These are phyloP conservation scores for Penicillium sp. DNA, from an alignment of 2,329 filamentous ascomycete genomes.

Conservation along the genomic window DNA sequence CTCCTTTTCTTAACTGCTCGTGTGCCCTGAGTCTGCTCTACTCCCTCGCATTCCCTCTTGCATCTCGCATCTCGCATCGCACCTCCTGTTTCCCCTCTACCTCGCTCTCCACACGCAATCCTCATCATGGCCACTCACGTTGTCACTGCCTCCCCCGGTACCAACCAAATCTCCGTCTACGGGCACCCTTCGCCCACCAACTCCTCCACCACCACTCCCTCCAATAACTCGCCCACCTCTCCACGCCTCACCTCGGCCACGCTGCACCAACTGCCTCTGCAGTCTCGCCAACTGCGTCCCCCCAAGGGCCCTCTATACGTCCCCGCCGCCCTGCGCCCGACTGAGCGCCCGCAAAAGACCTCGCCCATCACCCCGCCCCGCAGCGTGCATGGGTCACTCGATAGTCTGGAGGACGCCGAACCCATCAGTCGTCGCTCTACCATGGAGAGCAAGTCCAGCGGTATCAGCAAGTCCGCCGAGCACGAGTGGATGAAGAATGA, in stretches of 20 bases:
- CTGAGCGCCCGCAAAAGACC: conserved; percentile 55
- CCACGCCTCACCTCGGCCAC: conserved; percentile 49
- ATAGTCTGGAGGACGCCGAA: conserved; percentile 47
- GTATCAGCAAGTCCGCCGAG: conserved; percentile 54
- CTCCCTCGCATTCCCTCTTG: neutral
- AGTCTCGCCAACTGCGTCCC: conserved; percentile 62
- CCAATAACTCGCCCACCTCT: conserved; percentile 59
- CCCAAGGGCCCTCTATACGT: conserved; percentile 66
- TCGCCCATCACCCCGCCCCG: conserved; percentile 55
- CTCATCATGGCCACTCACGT: conserved; percentile 38
- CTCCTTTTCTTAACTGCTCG: conserved; percentile 9
- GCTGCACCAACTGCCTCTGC: conserved; percentile 44
- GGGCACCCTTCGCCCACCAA: conserved; percentile 55
- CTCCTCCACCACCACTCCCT: conserved; percentile 54
- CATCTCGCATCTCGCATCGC: neutral
- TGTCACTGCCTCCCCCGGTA: conserved; percentile 30
- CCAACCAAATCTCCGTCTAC: conserved; percentile 43
- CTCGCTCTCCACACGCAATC: neutral
- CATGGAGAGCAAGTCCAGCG: conserved; percentile 45
- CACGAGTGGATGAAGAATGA: conserved; percentile 58
- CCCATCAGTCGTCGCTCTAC: conserved; percentile 44
- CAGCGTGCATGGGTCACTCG: conserved; percentile 61
- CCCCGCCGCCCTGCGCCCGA: conserved; percentile 65
- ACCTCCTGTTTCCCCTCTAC: neutral
- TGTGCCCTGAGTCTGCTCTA: neutral